Conservation (phyloP, 2,329 filamentous ascomycete species). For the Alternaria alternata region DNA sequence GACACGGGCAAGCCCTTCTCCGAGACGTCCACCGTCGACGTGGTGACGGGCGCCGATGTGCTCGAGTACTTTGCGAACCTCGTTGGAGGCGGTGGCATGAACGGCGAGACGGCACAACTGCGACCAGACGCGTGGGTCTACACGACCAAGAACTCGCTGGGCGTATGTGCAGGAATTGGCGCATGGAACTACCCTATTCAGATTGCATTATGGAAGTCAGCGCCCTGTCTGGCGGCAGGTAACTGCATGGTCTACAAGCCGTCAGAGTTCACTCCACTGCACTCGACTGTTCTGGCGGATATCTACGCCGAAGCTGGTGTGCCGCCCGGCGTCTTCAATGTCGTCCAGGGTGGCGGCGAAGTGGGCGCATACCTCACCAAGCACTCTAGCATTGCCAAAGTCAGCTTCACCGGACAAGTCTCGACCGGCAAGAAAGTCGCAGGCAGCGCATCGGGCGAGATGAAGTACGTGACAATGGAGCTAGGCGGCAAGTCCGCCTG, state of each 20-base stretch:
- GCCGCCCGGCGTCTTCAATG: slow-evolving; percentile 85
- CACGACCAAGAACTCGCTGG: slow-evolving; percentile 81
- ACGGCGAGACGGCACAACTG: slow-evolving; percentile 79
- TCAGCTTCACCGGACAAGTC: slow-evolving; percentile 90
- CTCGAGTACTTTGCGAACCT: slow-evolving; percentile 87
- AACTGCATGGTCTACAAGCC: slow-evolving; percentile 94
- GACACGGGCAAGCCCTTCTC: slow-evolving; percentile 88
- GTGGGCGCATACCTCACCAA: slow-evolving; percentile 78
- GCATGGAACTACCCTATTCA: slow-evolving; percentile 95
- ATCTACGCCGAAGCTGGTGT: slow-evolving; percentile 81
- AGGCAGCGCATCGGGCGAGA: slow-evolving; percentile 73
- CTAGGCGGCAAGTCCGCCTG: slow-evolving; percentile 86
- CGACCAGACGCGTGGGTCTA: slow-evolving; percentile 82
- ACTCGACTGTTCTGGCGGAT: slow-evolving; percentile 76
- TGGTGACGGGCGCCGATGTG: slow-evolving; percentile 83
- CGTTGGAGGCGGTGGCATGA: slow-evolving; percentile 78
- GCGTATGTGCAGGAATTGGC: slow-evolving; percentile 85
- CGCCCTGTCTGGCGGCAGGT: slow-evolving; percentile 82
- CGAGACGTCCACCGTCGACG: slow-evolving; percentile 84
- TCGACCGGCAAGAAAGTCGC: slow-evolving; percentile 85
- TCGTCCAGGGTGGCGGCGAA: slow-evolving; percentile 80
- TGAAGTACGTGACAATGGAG: slow-evolving; percentile 95
- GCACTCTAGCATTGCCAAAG: slow-evolving; percentile 79
- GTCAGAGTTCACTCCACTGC: slow-evolving; percentile 86
- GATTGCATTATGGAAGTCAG: slow-evolving; percentile 89